Percentiles rank a stretch among this genome's conserved stretches.
Conservation (phyloP, 768 basidiomycete genomes). For the Phanerodontia chrysosporium region DNA sequence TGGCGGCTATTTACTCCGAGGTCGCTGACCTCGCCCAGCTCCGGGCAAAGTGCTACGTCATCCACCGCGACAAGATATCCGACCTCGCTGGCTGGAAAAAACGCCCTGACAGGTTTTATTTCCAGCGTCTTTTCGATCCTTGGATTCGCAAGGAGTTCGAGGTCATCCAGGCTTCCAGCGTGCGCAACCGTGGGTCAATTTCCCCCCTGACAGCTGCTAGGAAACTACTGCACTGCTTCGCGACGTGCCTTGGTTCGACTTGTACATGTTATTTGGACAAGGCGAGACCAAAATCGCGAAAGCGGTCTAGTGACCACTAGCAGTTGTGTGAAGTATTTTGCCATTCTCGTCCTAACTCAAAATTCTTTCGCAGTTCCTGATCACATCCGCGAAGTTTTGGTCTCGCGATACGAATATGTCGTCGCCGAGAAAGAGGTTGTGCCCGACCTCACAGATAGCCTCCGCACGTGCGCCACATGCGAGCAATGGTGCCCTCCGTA, state of each 20-base stretch:
- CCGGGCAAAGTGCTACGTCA: constrained; percentile 88
- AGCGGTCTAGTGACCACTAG: no score
- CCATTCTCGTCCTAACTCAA: constrained; percentile 7
- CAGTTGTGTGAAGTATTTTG: no score
- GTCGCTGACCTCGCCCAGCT: constrained; percentile 93
- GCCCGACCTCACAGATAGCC: constrained; percentile 80
- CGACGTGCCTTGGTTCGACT: no score
- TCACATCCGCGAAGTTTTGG: constrained; percentile 72
- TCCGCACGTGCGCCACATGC: constrained; percentile 85
- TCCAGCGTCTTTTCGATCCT: constrained; percentile 91
- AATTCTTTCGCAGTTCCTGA: constrained; percentile 61
- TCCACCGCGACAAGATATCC: constrained; percentile 92
- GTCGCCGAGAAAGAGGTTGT: constrained; percentile 93
- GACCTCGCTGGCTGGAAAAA: constrained; percentile 94
- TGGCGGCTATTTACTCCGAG: constrained; percentile 96
- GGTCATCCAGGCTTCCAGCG: constrained; percentile 80
- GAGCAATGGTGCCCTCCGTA: constrained; percentile 87
- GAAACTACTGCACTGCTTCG: no score
- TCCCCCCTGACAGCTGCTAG: background rate
- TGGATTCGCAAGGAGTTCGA: constrained; percentile 99
- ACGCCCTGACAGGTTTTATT: constrained; percentile 93
- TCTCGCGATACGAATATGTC: constrained; percentile 88
- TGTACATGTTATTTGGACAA: no score
- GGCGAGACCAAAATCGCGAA: no score
- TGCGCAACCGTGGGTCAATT: constrained; percentile 76